A percentile compares a stretch with the other conserved stretches of the same genome.
Conservation (phyloP, 352 stramenopile species). For the Pythium insidiosum region DNA sequence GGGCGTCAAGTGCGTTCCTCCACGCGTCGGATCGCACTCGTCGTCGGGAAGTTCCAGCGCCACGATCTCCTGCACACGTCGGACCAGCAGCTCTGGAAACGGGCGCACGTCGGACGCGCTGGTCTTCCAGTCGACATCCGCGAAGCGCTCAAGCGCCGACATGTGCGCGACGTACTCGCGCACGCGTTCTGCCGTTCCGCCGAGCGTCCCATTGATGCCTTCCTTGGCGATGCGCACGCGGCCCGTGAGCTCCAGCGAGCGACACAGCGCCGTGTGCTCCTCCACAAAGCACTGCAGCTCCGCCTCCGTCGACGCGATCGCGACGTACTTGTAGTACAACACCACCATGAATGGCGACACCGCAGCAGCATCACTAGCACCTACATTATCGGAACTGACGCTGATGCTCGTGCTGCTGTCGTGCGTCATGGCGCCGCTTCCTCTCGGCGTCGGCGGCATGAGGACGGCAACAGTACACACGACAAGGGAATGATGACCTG, state of each 20-base stretch:
- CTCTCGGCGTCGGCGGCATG: too few relatives aligned
- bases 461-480: too few relatives aligned
- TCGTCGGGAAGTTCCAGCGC: slow-evolving; percentile 56
- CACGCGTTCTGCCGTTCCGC: slow-evolving; percentile 27
- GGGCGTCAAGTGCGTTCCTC: slow-evolving; percentile 51
- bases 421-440: too few relatives aligned
- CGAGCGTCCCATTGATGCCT: slow-evolving; percentile 84
- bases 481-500: too few relatives aligned
- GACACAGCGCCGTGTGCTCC: slow-evolving; percentile 41
- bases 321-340: slow-evolving; percentile 83
- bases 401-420: too few relatives aligned
- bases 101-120: slow-evolving; percentile 34
- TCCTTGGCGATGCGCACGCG: slow-evolving; percentile 75
- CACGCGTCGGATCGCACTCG: slow-evolving; percentile 31
- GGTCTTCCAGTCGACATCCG: slow-evolving; percentile 82
- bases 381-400: too few relatives aligned
- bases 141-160: slow-evolving; percentile 20
- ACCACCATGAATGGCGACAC: slow-evolving; percentile 41
- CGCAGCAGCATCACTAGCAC: too few relatives aligned
- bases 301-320: slow-evolving; percentile 31
- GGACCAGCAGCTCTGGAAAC: slow-evolving; percentile 66
- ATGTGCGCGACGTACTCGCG: slow-evolving; percentile 61
- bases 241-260: slow-evolving; percentile 42
- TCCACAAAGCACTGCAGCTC: slow-evolving; percentile 27
- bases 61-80: slow-evolving; percentile 63